Evolutionary conservation across 2,329 filamentous ascomycete genomes (phyloP).

Genomic region (Exophiala aquamarina): DNA sequence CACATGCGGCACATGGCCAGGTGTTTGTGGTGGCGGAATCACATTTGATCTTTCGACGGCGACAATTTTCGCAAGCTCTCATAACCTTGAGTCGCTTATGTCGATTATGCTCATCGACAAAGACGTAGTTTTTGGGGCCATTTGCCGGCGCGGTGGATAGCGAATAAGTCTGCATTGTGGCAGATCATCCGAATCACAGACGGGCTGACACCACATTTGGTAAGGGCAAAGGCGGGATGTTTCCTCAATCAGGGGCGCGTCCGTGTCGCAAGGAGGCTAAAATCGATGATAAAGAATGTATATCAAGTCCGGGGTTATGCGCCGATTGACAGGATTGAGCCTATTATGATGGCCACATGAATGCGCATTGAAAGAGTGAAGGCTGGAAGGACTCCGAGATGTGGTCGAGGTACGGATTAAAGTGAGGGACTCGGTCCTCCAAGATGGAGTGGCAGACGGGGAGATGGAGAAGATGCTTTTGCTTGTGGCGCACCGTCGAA

Average conservation of each 20-base stretch:
- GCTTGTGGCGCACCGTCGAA: conserved; percentile 14
- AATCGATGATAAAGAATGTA: background rate
- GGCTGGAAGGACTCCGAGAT: background rate
- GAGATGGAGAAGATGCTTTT: conserved; percentile 4
- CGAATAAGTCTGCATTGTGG: conserved; percentile 28
- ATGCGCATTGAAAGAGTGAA: no score
- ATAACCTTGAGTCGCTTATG: conserved; percentile 97
- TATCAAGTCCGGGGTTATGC: no score
- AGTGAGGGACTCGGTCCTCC: conserved; percentile 1
- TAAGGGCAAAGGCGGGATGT: conserved; percentile 19
- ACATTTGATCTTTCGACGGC: conserved; percentile 95
- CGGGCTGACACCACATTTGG: conserved; percentile 25
- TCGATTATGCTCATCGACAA: conserved; percentile 97
- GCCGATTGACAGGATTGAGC: no score
- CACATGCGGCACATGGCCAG: conserved; percentile 95
- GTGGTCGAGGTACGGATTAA: conserved; percentile 1
- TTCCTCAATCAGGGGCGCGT: conserved; percentile 18
- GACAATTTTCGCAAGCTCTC: conserved; percentile 94
- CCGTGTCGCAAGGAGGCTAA: conserved; percentile 10
- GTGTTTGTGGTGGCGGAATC: conserved; percentile 96
- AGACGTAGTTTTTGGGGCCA: conserved; percentile 74
- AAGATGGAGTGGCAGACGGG: background rate
- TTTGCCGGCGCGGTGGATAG: conserved; percentile 18
- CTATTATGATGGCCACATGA: no score
- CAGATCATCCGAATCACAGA: conserved; percentile 15